Conservation (phyloP, 2,329 filamentous ascomycete genomes). For the Triangularia setosa region DNA sequence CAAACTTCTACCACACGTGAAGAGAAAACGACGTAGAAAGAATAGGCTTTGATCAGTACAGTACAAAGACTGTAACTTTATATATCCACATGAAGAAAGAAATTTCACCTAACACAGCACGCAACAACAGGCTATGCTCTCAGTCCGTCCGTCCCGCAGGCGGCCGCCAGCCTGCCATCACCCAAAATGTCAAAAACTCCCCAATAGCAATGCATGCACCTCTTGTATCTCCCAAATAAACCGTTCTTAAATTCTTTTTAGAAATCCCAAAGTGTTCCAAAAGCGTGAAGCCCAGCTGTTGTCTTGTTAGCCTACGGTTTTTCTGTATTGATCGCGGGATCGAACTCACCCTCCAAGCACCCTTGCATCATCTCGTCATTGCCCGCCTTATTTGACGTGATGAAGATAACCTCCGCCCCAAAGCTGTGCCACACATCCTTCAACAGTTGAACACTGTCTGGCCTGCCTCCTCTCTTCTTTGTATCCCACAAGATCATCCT, state of each 20-base stretch:
- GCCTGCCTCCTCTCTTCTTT: constrained; percentile 38
- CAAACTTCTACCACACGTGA: background rate
- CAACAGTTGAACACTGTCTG: constrained; percentile 36
- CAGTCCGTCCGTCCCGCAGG: background rate
- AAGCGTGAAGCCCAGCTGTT: constrained; percentile 1
- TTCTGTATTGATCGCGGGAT: background rate
- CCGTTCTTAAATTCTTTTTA: background rate
- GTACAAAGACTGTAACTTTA: background rate
- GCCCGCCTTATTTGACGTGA: constrained; percentile 39
- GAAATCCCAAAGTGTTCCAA: constrained; percentile 8
- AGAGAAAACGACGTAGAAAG: background rate
- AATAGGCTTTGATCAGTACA: background rate
- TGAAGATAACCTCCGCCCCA: constrained; percentile 41
- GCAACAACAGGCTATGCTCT: background rate
- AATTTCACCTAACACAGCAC: background rate
- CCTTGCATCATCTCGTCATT: constrained; percentile 43
- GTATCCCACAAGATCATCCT: constrained; percentile 42
- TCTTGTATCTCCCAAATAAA: background rate
- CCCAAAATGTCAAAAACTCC: background rate
- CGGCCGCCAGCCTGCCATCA: background rate
- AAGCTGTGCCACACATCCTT: constrained; percentile 38
- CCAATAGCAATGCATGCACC: background rate
- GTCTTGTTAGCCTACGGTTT: background rate
- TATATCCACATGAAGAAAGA: background rate
- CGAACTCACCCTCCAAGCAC: constrained; percentile 34